Percentiles rank a stretch among this genome's conserved stretches.
These are phyloP conservation scores for Stevia rebaudiana DNA, from an alignment of 140 eudicot species.

Conservation along the genomic window DNA sequence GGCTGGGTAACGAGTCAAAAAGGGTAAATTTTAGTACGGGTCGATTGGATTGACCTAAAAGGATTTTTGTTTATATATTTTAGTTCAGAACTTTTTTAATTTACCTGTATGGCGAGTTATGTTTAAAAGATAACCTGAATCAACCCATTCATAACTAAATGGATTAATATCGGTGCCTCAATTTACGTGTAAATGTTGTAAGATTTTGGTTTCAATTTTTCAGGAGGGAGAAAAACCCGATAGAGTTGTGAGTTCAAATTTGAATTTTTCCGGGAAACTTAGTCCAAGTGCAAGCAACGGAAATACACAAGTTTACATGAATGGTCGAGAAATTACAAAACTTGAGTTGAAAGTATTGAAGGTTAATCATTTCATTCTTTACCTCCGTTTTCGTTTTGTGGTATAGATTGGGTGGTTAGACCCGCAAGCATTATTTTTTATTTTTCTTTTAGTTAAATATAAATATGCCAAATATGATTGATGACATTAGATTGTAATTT, in stretches of 20 bases:
- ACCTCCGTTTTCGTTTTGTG: slow-evolving; percentile 2
- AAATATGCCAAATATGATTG: neutral
- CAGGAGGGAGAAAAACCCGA: slow-evolving; percentile 99
- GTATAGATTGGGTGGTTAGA: slow-evolving; percentile 1
- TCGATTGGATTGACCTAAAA: neutral
- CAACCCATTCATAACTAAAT: neutral
- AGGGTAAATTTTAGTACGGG: neutral
- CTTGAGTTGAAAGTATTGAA: slow-evolving; percentile 66
- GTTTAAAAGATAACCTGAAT: neutral
- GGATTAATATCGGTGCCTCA: neutral
- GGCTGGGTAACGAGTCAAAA: neutral
- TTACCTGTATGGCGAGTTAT: neutral
- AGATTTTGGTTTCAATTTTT: slow-evolving; percentile 14
- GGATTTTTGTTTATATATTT: neutral
- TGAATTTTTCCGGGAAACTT: slow-evolving; percentile 83
- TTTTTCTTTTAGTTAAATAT: neutral
- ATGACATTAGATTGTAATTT: neutral
- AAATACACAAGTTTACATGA: slow-evolving; percentile 77
- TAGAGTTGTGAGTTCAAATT: slow-evolving; percentile 78
- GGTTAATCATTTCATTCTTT: slow-evolving; percentile 35
- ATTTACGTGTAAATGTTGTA: slow-evolving; percentile 11
- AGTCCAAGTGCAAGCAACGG: slow-evolving; percentile 88
- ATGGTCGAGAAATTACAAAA: slow-evolving; percentile 92
- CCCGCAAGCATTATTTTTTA: neutral
- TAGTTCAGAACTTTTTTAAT: neutral